Conservation (phyloP, 768 basidiomycete genomes). For the Tricholoma furcatifolium region DNA sequence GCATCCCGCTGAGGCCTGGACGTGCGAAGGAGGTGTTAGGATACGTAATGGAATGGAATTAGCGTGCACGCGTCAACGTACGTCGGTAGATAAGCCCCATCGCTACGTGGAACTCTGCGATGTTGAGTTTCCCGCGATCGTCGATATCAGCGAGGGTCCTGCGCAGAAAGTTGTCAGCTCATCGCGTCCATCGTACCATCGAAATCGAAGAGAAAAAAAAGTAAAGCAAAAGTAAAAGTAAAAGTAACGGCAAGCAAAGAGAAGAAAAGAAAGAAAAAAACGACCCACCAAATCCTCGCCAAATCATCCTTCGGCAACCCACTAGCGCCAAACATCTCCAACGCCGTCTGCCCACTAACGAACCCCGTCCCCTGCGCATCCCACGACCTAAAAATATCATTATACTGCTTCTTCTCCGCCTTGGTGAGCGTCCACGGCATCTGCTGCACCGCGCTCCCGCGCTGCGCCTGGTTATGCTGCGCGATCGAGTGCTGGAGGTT, state of each 20-base stretch:
- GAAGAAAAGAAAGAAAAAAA: neutral
- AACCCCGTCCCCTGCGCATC: slow-evolving; percentile 79
- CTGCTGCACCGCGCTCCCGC: slow-evolving; percentile 62
- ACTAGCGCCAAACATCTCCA: slow-evolving; percentile 93
- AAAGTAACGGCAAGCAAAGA: neutral
- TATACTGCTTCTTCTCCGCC: slow-evolving; percentile 94
- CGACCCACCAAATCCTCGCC: slow-evolving; percentile 83
- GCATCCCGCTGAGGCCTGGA: slow-evolving; percentile 87
- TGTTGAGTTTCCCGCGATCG: slow-evolving; percentile 92
- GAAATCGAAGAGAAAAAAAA: too few relatives aligned
- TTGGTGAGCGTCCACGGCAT: slow-evolving; percentile 87
- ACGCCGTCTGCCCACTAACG: slow-evolving; percentile 79
- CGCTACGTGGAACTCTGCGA: slow-evolving; percentile 96
- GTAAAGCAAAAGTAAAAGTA: too few relatives aligned
- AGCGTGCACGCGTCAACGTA: slow-evolving; percentile 42
- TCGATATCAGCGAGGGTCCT: slow-evolving; percentile 93
- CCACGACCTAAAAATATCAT: slow-evolving; percentile 97
- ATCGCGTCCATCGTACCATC: too few relatives aligned
- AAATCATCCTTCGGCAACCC: slow-evolving; percentile 87
- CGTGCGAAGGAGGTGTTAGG: neutral
- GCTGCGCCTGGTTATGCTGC: slow-evolving; percentile 76
- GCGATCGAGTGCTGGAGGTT: slow-evolving; percentile 84
- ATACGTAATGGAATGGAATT: neutral
- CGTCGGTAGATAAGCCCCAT: slow-evolving; percentile 98
- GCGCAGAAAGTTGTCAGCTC: too few relatives aligned